Percentiles rank a stretch among this genome's conserved stretches.
phyloP scores from a whole-genome alignment of 140 eudicot species.

The Bidens hawaiensis region DNA sequence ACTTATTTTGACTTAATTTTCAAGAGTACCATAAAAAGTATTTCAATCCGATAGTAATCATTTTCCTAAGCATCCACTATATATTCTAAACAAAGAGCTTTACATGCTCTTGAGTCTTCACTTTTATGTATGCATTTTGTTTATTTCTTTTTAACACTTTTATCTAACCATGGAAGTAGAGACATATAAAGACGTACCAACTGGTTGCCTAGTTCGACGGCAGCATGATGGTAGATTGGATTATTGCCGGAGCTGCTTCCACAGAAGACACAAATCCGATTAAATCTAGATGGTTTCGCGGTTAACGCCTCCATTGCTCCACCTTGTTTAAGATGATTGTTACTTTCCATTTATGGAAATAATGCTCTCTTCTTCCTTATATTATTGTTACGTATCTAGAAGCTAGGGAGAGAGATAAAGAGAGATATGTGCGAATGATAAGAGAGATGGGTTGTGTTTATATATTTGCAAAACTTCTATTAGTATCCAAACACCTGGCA shows the following conservation, averaged over 20 bases:
- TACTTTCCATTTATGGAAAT: conserved; percentile 27
- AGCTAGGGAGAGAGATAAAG: conserved; percentile 5
- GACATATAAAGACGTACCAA: conserved; percentile 30
- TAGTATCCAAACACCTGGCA: conserved; percentile 29
- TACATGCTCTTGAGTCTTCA: neutral
- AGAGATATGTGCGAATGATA: conserved; percentile 13
- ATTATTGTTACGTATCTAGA: neutral
- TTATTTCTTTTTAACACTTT: no score
- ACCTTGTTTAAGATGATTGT: conserved; percentile 7
- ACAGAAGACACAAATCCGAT: conserved; percentile 59
- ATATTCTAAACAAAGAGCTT: neutral
- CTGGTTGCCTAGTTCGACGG: conserved; percentile 55
- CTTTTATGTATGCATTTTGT: neutral
- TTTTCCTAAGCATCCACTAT: no score
- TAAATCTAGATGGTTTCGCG: conserved; percentile 32
- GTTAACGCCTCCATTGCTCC: conserved; percentile 9
- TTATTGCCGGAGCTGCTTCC: conserved; percentile 51
- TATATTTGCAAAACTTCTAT: conserved; percentile 12
- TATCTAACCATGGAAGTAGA: neutral
- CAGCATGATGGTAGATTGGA: conserved; percentile 46
- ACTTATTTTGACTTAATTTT: no score
- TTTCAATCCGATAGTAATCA: no score
- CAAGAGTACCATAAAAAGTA: no score
- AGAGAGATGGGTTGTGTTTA: conserved; percentile 21
- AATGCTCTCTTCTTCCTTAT: neutral